Base-by-base conservation (phyloP, 805 yeast species). In the Teunomyces tritomae region DNA sequence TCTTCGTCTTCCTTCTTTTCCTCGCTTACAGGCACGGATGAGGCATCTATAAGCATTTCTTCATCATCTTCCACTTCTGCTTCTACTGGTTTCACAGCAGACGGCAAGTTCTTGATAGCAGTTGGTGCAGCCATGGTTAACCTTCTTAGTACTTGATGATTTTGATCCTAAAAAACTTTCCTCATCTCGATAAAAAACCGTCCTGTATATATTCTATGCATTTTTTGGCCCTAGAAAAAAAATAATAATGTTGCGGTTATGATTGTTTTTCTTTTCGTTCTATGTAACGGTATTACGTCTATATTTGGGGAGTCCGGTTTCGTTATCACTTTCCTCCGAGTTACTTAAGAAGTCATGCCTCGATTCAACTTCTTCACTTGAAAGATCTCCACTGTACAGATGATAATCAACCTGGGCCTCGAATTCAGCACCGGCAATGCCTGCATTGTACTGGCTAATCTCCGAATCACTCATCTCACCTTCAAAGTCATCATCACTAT, bases 21-120 rank as follows among this genome's bases (percentile, higher is more conserved):
- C 27, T 47, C 49, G 9, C 39, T 42, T 30, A 47, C 49, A 16
- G 51, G 48, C 35, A 76, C 65, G 8, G 58, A 44, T 30, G 54
- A 47, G 32, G 73, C 74, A 51, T 76, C 71, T 50, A 82, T 77
- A 51, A 83, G 61, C 59, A 80, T 69, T 17, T 79, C 85, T 37
- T 78, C 84, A 11, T 71, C 75, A 10, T 66, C 73, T n/a, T 52
- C 65, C 2, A 48, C 64, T 17, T 39, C 55, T 8, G 46, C 51
- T 8, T 39, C 55, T 8, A 46, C 51, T 8, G 34, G 44, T 3
- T 20, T 28, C 27, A 43, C 35, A 30, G n/a, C 45, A 9, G 39
- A 42, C 24, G 36, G 24, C 28, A 46, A 29, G 28, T 44, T 32
- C 39, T 46, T 49, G 24, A 45, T 28, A 30, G 49, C 52, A 16